These are phyloP conservation scores for Mycena polygramma DNA, from an alignment of 768 basidiomycete species.

Conservation along the genomic window DNA sequence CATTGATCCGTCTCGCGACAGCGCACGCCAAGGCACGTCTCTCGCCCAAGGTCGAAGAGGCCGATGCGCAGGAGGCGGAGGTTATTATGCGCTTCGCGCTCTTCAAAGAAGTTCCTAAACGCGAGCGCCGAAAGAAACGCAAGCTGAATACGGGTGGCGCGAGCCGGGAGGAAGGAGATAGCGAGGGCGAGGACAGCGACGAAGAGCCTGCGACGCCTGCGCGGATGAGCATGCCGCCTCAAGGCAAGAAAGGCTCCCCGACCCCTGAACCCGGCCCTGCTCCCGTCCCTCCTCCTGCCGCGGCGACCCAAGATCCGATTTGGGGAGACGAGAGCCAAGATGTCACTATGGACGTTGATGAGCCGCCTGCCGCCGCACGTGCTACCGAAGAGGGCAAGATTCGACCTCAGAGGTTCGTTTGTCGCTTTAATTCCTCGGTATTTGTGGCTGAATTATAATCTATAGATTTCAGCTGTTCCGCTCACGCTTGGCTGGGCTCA, in stretches of 20 bases:
- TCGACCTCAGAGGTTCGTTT: constrained; percentile 70
- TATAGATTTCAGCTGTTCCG: constrained; percentile 86
- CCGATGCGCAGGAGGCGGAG: constrained; percentile 92
- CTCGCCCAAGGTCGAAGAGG: constrained; percentile 84
- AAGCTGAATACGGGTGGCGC: constrained; percentile 82
- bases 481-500: constrained; percentile 77
- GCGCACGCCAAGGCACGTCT: constrained; percentile 97
- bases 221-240: constrained; percentile 65
- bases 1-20: constrained; percentile 96
- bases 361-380: constrained; percentile 49
- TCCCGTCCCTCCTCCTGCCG: constrained; percentile 39
- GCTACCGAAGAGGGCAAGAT: constrained; percentile 58
- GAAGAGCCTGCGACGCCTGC: constrained; percentile 54
- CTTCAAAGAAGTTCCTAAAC: constrained; percentile 96
- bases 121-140: constrained; percentile 85
- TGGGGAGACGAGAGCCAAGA: constrained; percentile 81
- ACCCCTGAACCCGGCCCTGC: constrained; percentile 27
- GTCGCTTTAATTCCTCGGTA: constrained; percentile 7
- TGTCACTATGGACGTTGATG: constrained; percentile 68
- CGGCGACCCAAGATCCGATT: constrained; percentile 64
- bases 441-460: constrained; percentile 27
- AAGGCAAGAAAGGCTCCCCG: constrained; percentile 34
- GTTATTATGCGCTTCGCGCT: constrained; percentile 97
- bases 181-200: constrained; percentile 63
- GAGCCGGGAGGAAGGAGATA: constrained; percentile 64